Evolutionary conservation across 2,329 filamentous ascomycete species (phyloP), one percentile per base, ranked within the genome.

Genomic region (Exserohilum rostratum): DNA sequence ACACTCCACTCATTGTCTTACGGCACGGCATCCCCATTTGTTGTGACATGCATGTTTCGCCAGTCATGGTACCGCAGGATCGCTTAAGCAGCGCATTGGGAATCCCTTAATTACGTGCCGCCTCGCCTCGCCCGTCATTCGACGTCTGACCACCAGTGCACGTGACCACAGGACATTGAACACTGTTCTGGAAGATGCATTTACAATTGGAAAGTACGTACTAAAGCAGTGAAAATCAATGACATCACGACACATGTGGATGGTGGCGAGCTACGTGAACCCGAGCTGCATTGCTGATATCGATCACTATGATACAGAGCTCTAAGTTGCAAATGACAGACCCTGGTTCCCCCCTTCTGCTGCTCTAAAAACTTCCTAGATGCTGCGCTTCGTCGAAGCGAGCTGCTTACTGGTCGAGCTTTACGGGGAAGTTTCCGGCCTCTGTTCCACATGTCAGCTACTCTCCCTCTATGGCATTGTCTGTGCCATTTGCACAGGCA

Each of bases 401-500:
- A 59, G 46, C 49, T 55, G 25, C 68, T 58, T 73, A 74, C 68
- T 74, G 69, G 62, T 74, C 66, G 53, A 74, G 71, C 57, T 67
- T 72, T 60, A 68, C 67, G 22, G 72, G 72, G 65, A 74, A 74
- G 59, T 66, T 74, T 47, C 72, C 72, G 15, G 57, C 54, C 60
- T 72, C 69, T 72, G 54, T 54, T 15, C 2, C 12, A 12, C 3
- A 33, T 40, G 51, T 65, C 22, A 66, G 57, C 29, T 29, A 22
- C 18, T 25, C 17, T 33, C 17, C 10, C 43, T 27, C 4, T 35
- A 34, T 18, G 30, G n/a, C 15, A 10, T 25, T 12, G 2, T 35
- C 17, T 7, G 17, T 39, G 39, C 20, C 17, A 22, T 34, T 5
- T 22, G 35, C 42, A 25, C 31, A 17, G 10, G 12, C 12, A 12